phyloP scores from a whole-genome alignment of 768 basidiomycete genomes.

The Boletus tomentosulus region DNA sequence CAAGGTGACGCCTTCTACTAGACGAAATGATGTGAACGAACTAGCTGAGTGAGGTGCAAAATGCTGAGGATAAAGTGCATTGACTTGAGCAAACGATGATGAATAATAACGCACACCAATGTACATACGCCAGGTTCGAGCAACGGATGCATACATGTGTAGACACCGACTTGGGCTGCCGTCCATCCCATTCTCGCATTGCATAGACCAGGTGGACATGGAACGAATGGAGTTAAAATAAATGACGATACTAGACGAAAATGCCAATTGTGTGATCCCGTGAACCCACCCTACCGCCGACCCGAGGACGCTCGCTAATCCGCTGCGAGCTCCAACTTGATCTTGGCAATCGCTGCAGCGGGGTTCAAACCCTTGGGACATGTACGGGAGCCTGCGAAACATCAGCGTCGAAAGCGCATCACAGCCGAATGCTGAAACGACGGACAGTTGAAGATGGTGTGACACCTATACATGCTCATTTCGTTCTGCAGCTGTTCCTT shows the following conservation, averaged over 20 bases:
- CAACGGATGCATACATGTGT: neutral
- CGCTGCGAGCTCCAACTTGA: constrained; percentile 85
- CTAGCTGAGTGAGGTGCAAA: too few species aligned
- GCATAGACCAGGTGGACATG: neutral
- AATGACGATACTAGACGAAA: neutral
- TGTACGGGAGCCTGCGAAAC: constrained; percentile 69
- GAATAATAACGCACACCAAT: too few species aligned
- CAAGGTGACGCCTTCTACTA: too few species aligned
- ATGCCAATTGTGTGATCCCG: neutral
- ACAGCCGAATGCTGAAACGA: neutral
- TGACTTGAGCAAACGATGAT: too few species aligned
- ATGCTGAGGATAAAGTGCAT: too few species aligned
- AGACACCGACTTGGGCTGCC: neutral
- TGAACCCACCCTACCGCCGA: neutral
- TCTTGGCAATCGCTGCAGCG: constrained; percentile 86
- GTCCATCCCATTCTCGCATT: neutral
- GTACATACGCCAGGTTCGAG: neutral
- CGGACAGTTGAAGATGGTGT: constrained; percentile 96
- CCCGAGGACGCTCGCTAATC: constrained; percentile 39
- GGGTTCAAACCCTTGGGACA: constrained; percentile 97
- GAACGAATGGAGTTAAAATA: neutral
- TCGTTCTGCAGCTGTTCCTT: constrained; percentile 94
- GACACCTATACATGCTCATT: constrained; percentile 95
- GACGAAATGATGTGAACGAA: too few species aligned
- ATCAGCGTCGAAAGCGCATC: neutral